Conservation (phyloP, 257 asterid species). For the Galeopsis tetrahit region DNA sequence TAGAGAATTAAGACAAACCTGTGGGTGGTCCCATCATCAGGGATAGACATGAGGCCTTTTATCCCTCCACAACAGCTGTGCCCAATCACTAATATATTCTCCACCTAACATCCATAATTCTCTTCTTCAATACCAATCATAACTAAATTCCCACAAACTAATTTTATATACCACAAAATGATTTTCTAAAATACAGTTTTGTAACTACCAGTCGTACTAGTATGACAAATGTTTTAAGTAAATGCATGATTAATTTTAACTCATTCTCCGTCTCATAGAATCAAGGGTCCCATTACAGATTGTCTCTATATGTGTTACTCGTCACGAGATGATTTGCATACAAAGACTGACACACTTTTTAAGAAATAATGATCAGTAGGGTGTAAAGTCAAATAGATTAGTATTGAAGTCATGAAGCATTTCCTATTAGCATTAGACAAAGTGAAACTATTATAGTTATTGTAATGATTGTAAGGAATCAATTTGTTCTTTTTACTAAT, state of each 20-base stretch:
- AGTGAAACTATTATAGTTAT: not conserved
- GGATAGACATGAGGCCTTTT: slow-evolving; percentile 85
- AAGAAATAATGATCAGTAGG: too few relatives aligned
- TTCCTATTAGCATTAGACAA: not conserved
- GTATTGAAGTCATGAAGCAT: not conserved
- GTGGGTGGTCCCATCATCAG: slow-evolving; percentile 75
- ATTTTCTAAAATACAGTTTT: too few relatives aligned
- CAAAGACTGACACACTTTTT: too few relatives aligned
- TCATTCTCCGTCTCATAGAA: too few relatives aligned
- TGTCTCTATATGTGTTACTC: too few relatives aligned
- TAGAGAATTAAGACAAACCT: slow-evolving; percentile 45
- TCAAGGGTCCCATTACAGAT: too few relatives aligned
- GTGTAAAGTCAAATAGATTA: too few relatives aligned
- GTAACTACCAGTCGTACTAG: too few relatives aligned
- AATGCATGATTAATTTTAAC: too few relatives aligned
- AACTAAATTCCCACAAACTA: not conserved
- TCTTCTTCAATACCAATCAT: slow-evolving; percentile 19
- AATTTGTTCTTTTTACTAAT: slow-evolving; percentile 10
- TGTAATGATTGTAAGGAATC: slow-evolving; percentile 29
- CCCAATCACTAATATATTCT: slow-evolving; percentile 82
- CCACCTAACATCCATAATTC: slow-evolving; percentile 58
- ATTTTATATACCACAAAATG: not conserved
- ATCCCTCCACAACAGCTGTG: slow-evolving; percentile 98
- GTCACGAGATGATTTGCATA: too few relatives aligned
- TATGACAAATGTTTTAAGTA: too few relatives aligned